phyloP scores from a whole-genome alignment of 768 basidiomycete genomes.

The Mrakia gelida region DNA sequence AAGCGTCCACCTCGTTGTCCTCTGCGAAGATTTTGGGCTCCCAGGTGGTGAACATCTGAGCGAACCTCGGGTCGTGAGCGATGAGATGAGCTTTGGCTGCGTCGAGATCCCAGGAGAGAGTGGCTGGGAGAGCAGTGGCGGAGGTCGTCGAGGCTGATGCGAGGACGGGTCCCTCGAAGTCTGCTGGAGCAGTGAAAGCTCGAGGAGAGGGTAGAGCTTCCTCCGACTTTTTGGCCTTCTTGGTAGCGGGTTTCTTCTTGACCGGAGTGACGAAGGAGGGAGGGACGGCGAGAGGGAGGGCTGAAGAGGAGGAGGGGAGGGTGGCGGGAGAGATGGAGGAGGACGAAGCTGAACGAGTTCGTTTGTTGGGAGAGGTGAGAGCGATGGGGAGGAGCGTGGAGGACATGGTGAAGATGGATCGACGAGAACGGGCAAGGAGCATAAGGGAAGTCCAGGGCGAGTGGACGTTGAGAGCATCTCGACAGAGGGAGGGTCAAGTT shows the following conservation, averaged over 20 bases:
- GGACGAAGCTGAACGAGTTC: not conserved
- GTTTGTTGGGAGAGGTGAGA: not conserved
- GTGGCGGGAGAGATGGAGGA: not conserved
- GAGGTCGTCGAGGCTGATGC: not conserved
- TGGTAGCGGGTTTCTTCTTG: not conserved
- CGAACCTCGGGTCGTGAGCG: constrained; percentile 63
- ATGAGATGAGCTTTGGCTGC: constrained; percentile 70
- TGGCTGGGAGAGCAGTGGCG: constrained; percentile 58
- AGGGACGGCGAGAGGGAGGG: not conserved
- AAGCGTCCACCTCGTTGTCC: constrained; percentile 73
- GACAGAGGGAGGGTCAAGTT: not conserved
- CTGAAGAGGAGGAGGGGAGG: not conserved
- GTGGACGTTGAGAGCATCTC: not conserved
- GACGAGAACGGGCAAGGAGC: not conserved
- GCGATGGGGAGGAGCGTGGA: not conserved
- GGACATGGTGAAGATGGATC: not conserved
- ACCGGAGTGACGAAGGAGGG: not conserved
- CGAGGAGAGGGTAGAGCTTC: not conserved
- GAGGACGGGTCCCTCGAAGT: not conserved
- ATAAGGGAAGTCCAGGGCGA: not conserved
- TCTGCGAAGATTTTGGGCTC: constrained; percentile 72
- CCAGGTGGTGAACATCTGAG: constrained; percentile 60
- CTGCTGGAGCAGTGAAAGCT: not conserved
- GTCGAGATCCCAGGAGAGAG: constrained; percentile 69
- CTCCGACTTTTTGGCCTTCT: not conserved